Conservation (phyloP, 495 filamentous ascomycete genomes). For the Penicillium canariense region DNA sequence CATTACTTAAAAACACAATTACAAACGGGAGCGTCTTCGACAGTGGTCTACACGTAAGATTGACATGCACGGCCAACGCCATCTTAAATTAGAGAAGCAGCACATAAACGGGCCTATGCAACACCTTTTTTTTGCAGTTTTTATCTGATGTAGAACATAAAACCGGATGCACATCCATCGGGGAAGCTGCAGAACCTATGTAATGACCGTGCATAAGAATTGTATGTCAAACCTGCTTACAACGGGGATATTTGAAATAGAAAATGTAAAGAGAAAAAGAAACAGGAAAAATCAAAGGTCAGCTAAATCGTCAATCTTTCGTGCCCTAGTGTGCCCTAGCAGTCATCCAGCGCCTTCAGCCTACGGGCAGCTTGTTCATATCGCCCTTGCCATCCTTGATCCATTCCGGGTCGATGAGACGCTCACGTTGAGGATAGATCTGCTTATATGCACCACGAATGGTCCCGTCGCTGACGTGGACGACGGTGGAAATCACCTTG, state of each 20-base stretch:
- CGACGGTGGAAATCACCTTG: conserved; percentile 78
- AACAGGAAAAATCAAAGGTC: background rate
- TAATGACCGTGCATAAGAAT: background rate
- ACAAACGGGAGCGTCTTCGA: no score
- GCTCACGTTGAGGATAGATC: conserved; percentile 69
- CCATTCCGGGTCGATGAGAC: conserved; percentile 73
- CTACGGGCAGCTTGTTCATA: conserved; percentile 63
- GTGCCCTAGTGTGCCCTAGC: background rate
- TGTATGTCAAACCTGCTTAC: background rate
- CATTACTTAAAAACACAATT: no score
- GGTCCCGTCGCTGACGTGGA: conserved; percentile 90
- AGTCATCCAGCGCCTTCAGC: conserved; percentile 17
- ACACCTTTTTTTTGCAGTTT: background rate
- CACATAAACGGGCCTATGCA: background rate
- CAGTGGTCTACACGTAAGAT: no score
- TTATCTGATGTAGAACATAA: background rate
- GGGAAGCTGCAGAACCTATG: background rate
- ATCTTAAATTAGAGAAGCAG: no score
- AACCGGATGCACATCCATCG: background rate
- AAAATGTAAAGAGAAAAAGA: background rate
- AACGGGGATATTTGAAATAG: background rate
- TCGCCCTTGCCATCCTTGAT: conserved; percentile 67
- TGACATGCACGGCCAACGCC: no score
- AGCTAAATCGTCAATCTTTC: background rate
- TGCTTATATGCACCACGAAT: conserved; percentile 93